phyloP scores from a whole-genome alignment of 345 rosid genomes.

The Populus nigra region DNA sequence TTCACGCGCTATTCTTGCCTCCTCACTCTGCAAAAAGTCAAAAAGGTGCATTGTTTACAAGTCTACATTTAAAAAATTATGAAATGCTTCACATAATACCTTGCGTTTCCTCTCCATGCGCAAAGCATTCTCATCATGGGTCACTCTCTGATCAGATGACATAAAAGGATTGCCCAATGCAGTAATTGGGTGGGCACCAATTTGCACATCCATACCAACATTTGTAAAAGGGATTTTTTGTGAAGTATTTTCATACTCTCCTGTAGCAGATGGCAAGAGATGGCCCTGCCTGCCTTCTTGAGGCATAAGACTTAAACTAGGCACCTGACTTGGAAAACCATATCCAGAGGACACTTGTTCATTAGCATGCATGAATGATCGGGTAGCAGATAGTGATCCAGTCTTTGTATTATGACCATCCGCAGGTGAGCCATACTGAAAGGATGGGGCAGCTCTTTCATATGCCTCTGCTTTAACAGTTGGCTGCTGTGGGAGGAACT shows the following conservation, averaged over 20 bases:
- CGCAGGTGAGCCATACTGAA: constrained; percentile 40
- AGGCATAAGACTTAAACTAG: constrained; percentile 62
- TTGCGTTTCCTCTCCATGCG: constrained; percentile 70
- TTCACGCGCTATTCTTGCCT: constrained; percentile 81
- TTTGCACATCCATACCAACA: constrained; percentile 35
- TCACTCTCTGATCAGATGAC: constrained; percentile 47
- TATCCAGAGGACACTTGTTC: constrained; percentile 42
- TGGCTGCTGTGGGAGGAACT: constrained; percentile 84
- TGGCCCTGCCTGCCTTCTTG: constrained; percentile 58
- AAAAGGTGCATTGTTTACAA: constrained; percentile 1
- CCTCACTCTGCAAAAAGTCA: constrained; percentile 57
- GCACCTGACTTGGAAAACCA: constrained; percentile 50
- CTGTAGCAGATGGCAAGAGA: constrained; percentile 40
- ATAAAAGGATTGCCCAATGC: constrained; percentile 46
- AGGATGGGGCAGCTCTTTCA: constrained; percentile 50
- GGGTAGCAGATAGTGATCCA: constrained; percentile 35
- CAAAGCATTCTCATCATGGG: constrained; percentile 47
- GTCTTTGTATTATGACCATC: constrained; percentile 43
- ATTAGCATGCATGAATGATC: constrained; percentile 31
- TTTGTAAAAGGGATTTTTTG: constrained; percentile 41
- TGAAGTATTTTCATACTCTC: constrained; percentile 44
- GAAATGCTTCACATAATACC: constrained; percentile 33
- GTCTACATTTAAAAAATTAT: not conserved
- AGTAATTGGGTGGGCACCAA: constrained; percentile 38
- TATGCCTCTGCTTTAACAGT: constrained; percentile 54